Evolutionary conservation across 2,329 filamentous ascomycete species (phyloP).

Genomic region (Phialophora verrucosa): DNA sequence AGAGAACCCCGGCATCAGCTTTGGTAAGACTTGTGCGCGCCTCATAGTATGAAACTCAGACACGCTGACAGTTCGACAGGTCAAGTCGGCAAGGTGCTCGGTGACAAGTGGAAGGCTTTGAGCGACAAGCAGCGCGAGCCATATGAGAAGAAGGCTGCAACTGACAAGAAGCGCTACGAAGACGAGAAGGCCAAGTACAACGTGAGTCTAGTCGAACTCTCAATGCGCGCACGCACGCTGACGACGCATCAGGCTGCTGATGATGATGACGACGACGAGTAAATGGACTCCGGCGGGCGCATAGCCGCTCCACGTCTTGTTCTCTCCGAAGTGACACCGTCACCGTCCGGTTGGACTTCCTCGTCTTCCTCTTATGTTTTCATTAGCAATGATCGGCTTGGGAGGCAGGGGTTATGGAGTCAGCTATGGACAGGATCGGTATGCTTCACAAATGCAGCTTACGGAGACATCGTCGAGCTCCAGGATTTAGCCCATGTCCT

Average conservation of each 20-base stretch:
- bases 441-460: slow-evolving; percentile 30
- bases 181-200: slow-evolving; percentile 96
- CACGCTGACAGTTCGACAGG: slow-evolving; percentile 56
- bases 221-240: background rate
- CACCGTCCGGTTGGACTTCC: slow-evolving; percentile 14
- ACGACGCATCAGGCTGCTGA: slow-evolving; percentile 10
- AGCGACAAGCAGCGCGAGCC: slow-evolving; percentile 90
- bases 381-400: slow-evolving; percentile 34
- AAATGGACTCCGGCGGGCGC: slow-evolving; percentile 17
- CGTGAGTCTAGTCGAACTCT: slow-evolving; percentile 53
- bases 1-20: slow-evolving; percentile 96
- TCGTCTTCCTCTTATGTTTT: slow-evolving; percentile 34
- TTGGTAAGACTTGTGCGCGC: slow-evolving; percentile 66
- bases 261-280: slow-evolving; percentile 33
- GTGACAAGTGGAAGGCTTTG: slow-evolving; percentile 98
- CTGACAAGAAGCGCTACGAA: slow-evolving; percentile 99
- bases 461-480: slow-evolving; percentile 23
- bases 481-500: slow-evolving; percentile 11
- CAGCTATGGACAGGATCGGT: slow-evolving; percentile 28
- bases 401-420: slow-evolving; percentile 36
- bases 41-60: background rate
- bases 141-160: slow-evolving; percentile 94
- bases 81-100: slow-evolving; percentile 96
- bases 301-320: slow-evolving; percentile 9
- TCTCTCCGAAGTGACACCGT: slow-evolving; percentile 18